A percentile compares a stretch with the other conserved stretches of the same genome.
These are phyloP conservation scores for Globisporangium orthogonon DNA, from an alignment of 352 stramenopile genomes.

Conservation along the genomic window DNA sequence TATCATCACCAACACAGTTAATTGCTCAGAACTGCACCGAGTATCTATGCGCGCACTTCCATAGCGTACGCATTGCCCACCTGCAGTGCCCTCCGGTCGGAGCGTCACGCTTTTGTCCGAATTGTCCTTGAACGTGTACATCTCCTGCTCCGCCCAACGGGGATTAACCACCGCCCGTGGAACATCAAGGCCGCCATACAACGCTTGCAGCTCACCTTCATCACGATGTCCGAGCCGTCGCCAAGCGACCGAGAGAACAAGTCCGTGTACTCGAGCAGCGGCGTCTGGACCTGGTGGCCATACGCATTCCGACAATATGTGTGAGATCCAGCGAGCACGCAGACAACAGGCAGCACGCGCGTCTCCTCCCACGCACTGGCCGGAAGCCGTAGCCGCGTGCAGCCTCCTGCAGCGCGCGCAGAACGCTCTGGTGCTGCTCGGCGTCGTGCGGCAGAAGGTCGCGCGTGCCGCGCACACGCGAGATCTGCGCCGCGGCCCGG, in stretches of 20 bases:
- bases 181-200: not conserved
- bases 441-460: conserved; percentile 63
- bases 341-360: not conserved
- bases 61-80: conserved; percentile 6
- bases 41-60: not conserved
- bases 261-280: conserved; percentile 84
- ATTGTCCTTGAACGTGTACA: conserved; percentile 88
- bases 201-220: conserved; percentile 43
- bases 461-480: conserved; percentile 65
- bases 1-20: not conserved
- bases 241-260: conserved; percentile 76
- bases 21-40: not conserved
- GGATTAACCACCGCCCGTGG: too few species aligned
- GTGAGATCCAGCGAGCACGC: not conserved
- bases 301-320: not conserved
- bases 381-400: conserved; percentile 74
- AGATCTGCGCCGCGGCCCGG: conserved; percentile 27
- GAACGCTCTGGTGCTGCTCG: conserved; percentile 56
- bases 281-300: conserved; percentile 60
- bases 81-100: conserved; percentile 78
- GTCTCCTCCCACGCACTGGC: conserved; percentile 24
- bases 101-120: conserved; percentile 83
- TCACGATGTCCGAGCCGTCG: conserved; percentile 83
- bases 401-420: conserved; percentile 43
- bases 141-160: conserved; percentile 40